Percentiles rank a stretch among this genome's conserved stretches.
Conservation (phyloP, 768 basidiomycete genomes). For the Pisolithus orientalis region DNA sequence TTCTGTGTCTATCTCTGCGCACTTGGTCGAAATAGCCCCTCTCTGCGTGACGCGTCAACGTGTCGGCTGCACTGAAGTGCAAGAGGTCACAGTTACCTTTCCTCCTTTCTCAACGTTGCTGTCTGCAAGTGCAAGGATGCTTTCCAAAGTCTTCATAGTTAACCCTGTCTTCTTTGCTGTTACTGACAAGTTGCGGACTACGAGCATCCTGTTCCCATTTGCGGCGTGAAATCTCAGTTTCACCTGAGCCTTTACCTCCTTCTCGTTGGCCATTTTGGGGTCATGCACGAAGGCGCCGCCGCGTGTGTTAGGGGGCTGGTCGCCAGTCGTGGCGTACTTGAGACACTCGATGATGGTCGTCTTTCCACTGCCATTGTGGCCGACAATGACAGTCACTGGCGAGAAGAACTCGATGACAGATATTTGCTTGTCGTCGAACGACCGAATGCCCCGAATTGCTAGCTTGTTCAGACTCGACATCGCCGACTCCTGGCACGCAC, state of each 20-base stretch:
- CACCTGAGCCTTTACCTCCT: constrained; percentile 98
- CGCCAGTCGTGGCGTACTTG: constrained; percentile 98
- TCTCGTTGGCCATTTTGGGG: constrained; percentile 99
- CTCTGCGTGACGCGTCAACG: constrained; percentile 41
- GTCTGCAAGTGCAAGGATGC: constrained; percentile 73
- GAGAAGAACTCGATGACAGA: constrained; percentile 95
- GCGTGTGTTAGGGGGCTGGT: constrained; percentile 94
- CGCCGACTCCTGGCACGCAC: not conserved
- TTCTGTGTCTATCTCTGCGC: constrained; percentile 92
- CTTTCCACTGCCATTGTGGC: constrained; percentile 97
- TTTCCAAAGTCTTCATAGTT: constrained; percentile 98
- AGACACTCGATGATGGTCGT: constrained; percentile 99
- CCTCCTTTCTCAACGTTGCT: constrained; percentile 57
- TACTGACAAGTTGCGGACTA: constrained; percentile 85
- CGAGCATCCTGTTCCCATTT: constrained; percentile 86
- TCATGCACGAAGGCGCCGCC: constrained; percentile 99
- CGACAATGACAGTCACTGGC: constrained; percentile 97
- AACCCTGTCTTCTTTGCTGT: constrained; percentile 89
- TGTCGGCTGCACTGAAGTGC: not conserved
- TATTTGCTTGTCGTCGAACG: constrained; percentile 93
- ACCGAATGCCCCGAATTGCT: constrained; percentile 89
- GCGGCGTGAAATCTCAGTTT: constrained; percentile 89
- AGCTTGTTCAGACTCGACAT: constrained; percentile 90
- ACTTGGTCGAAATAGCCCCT: constrained; percentile 91
- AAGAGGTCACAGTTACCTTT: constrained; percentile 50